Evolutionary conservation across 2,329 filamentous ascomycete species (phyloP).

Genomic region (Aspergillus ochraceoroseus): DNA sequence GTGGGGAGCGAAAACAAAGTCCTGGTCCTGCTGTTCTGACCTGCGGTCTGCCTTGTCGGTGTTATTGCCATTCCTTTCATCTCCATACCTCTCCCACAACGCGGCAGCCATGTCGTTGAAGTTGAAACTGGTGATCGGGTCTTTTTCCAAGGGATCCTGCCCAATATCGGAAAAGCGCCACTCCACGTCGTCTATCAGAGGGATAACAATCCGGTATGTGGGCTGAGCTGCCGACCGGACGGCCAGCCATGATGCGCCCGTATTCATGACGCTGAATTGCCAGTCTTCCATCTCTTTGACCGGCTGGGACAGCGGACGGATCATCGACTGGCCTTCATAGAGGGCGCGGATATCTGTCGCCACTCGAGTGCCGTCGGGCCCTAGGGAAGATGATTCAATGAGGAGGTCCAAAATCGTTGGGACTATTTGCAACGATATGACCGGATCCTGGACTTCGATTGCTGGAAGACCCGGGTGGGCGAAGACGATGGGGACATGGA

Average conservation of each 20-base stretch:
- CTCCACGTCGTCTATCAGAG: conserved; percentile 30
- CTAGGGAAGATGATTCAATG: conserved; percentile 30
- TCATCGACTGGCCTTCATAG: conserved; percentile 34
- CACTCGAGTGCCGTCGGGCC: conserved; percentile 19
- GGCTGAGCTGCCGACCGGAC: conserved; percentile 30
- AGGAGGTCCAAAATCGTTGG: conserved; percentile 33
- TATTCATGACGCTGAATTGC: conserved; percentile 37
- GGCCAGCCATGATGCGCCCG: conserved; percentile 31
- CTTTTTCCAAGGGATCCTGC: conserved; percentile 25
- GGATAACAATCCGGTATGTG: conserved; percentile 29
- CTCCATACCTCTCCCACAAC: conserved; percentile 19
- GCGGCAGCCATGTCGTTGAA: conserved; percentile 21
- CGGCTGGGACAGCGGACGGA: conserved; percentile 25
- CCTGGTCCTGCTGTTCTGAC: neutral
- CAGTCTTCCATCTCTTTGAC: conserved; percentile 25
- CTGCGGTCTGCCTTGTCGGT: too few species aligned
- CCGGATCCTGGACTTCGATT: conserved; percentile 27
- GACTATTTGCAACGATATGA: conserved; percentile 31
- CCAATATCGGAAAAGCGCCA: conserved; percentile 33
- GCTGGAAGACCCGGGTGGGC: conserved; percentile 32
- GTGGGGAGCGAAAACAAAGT: neutral
- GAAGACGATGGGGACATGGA: conserved; percentile 34
- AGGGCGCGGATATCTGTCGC: conserved; percentile 27
- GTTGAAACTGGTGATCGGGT: conserved; percentile 24
- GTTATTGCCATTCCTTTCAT: conserved; percentile 4